Evolutionary conservation across 768 basidiomycete genomes (phyloP), one percentile per base, ranked within the genome.

Genomic region (Pleurotus cornucopiae): DNA sequence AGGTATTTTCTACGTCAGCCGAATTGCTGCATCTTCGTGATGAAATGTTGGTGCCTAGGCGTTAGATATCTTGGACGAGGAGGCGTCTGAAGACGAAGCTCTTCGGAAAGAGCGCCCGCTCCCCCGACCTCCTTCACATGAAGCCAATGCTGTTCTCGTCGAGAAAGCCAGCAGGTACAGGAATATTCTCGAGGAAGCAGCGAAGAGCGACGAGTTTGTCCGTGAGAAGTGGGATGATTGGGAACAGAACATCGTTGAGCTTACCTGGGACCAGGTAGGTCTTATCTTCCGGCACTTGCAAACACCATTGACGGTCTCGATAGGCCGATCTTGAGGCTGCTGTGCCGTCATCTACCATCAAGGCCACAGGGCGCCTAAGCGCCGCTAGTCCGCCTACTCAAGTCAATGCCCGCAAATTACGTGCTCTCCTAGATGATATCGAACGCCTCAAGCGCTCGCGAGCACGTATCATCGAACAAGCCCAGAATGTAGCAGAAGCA

Each of bases 211-310:
- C 64, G 82, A 78, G 26, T 74, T 82, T 2, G 89, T 98, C 1
- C 73, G 85, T 16, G 74, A 80, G 58, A 94, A 97, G 69, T 97
- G 92, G 90, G 86, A 86, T 39, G 84, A 94, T 63, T 96, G 93
- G 93, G 87, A 89, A 63, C 75, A 77, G 12, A 78, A 77, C 45
- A 86, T 99, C 43, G 69, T 71, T 12, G 78, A 88, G 46, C 75
- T 99, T 40, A 86, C 84, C 2, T 81, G 83, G 64, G 76, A 84
- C 54, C 76, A 81, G 84, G 67, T 84, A 81, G 69, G 83, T 81
- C 46, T 16, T n/a, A 43, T 25, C 4, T 47, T 34, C 5, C 53
- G 44, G 38, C 41, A 34, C n/a, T 46, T 49, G n/a, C 26, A 30
- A 11, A 18, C 14, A 16, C 34, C 46, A 43, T 18, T 14, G 49